phyloP scores from a whole-genome alignment of 2,329 filamentous ascomycete genomes.

The Arthroderma uncinatum region DNA sequence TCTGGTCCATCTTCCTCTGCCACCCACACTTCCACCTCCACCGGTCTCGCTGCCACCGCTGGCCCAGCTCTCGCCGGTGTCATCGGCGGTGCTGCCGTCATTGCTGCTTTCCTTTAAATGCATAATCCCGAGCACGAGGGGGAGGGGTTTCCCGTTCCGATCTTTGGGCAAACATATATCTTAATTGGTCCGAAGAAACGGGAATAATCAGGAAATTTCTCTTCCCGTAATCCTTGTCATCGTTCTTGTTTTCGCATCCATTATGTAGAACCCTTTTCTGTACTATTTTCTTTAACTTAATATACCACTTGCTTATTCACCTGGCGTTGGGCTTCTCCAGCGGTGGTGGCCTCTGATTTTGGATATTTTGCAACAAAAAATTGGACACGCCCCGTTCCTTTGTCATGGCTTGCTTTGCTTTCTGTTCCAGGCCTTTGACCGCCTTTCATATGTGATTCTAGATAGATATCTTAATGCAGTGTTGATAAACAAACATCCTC shows the following conservation, averaged over 20 bases:
- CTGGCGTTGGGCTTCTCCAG: neutral
- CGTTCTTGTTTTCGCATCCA: neutral
- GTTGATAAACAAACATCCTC: neutral
- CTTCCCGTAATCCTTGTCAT: neutral
- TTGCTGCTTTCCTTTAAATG: conserved; percentile 35
- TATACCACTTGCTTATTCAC: neutral
- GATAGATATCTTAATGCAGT: neutral
- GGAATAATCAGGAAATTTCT: neutral
- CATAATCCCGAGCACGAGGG: neutral
- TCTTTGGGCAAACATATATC: neutral
- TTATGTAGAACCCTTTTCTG: neutral
- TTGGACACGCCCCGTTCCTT: neutral
- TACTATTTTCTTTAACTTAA: neutral
- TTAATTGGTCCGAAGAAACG: neutral
- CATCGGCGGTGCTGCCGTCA: conserved; percentile 32
- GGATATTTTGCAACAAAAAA: neutral
- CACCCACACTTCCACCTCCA: conserved; percentile 3
- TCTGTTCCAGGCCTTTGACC: neutral
- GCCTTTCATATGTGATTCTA: neutral
- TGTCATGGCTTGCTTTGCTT: neutral
- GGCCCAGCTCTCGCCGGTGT: conserved; percentile 19
- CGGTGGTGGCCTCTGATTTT: neutral
- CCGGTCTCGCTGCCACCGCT: conserved; percentile 10
- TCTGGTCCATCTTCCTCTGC: conserved; percentile 5
- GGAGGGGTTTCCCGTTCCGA: neutral